A percentile compares a stretch with the other conserved stretches of the same genome.
Evolutionary conservation across 768 basidiomycete species (phyloP).

Genomic region (Auricularia auricula-judae): DNA sequence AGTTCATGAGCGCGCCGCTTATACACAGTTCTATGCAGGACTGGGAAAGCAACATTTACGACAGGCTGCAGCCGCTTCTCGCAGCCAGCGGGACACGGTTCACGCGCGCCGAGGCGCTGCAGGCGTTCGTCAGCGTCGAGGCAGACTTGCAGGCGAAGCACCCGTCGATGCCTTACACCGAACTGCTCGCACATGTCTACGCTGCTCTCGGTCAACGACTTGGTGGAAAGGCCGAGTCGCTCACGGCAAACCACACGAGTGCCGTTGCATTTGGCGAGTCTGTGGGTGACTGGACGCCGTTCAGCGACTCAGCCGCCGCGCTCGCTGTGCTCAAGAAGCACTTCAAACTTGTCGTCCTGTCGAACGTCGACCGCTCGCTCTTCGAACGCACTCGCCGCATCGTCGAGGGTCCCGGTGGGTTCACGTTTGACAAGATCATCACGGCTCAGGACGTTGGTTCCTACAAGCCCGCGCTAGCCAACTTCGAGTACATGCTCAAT

Average conservation of each 20-base stretch:
- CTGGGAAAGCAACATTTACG: constrained; percentile 62
- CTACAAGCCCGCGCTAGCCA: constrained; percentile 56
- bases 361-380: constrained; percentile 60
- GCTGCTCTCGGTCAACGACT: constrained; percentile 23
- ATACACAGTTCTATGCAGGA: constrained; percentile 28
- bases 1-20: neutral
- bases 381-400: constrained; percentile 46
- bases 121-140: constrained; percentile 43
- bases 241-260: constrained; percentile 10
- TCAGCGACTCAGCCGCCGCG: constrained; percentile 54
- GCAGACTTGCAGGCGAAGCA: constrained; percentile 43
- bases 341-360: constrained; percentile 63
- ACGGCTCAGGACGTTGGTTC: constrained; percentile 65
- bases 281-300: constrained; percentile 50
- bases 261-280: constrained; percentile 49
- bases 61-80: constrained; percentile 42
- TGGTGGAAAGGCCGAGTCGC: constrained; percentile 9
- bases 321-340: constrained; percentile 46
- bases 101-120: constrained; percentile 40
- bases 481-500: constrained; percentile 40
- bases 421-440: constrained; percentile 53
- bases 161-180: constrained; percentile 48
- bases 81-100: constrained; percentile 26
- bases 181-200: constrained; percentile 37
- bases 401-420: constrained; percentile 31